These are phyloP conservation scores for Aphanoascus verrucosus DNA, from an alignment of 2,329 filamentous ascomycete genomes.

Conservation along the genomic window DNA sequence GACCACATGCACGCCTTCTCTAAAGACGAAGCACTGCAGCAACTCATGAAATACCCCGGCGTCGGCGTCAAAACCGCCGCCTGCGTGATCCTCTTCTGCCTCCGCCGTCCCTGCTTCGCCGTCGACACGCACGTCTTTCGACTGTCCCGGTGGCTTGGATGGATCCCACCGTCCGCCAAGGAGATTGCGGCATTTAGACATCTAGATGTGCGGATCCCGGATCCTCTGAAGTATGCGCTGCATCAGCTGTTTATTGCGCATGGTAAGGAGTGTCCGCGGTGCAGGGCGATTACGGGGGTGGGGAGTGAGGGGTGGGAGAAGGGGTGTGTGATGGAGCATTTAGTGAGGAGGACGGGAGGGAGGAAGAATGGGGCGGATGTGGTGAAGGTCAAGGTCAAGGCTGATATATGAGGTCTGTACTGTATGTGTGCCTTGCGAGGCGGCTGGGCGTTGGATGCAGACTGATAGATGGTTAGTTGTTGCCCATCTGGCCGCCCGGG, in stretches of 20 bases:
- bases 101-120: slow-evolving; percentile 53
- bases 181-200: slow-evolving; percentile 46
- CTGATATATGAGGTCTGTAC: no score
- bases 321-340: slow-evolving; percentile 53
- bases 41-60: slow-evolving; percentile 49
- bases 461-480: no score
- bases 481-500: no score
- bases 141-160: slow-evolving; percentile 50
- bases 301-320: slow-evolving; percentile 53
- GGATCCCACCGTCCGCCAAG: slow-evolving; percentile 45
- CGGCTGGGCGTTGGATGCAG: no score
- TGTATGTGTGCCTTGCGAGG: background rate
- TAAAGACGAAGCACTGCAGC: slow-evolving; percentile 47
- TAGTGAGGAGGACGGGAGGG: slow-evolving; percentile 48
- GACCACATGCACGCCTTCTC: slow-evolving; percentile 49
- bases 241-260: slow-evolving; percentile 53
- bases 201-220: slow-evolving; percentile 50
- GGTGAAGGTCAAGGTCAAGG: no score
- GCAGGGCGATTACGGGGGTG: slow-evolving; percentile 50
- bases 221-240: slow-evolving; percentile 52
- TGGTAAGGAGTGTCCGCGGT: slow-evolving; percentile 51
- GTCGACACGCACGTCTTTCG: slow-evolving; percentile 59
- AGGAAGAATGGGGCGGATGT: slow-evolving; percentile 28
- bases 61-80: slow-evolving; percentile 58
- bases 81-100: slow-evolving; percentile 54